Evolutionary conservation across 1,139 yeast species (phyloP).

Genomic region (Pichia sp.): DNA sequence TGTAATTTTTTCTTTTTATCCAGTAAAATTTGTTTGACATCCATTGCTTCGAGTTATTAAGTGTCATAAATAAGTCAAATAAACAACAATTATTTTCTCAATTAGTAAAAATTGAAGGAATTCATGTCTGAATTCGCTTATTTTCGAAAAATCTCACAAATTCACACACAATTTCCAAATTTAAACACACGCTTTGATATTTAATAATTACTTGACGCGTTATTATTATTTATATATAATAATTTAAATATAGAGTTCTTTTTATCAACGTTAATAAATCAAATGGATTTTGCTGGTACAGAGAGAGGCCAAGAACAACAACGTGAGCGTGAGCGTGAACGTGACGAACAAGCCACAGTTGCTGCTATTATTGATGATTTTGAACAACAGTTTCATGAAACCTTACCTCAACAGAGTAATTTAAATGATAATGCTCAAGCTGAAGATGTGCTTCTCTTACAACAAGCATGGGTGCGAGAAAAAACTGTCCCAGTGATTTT

Average conservation of each 20-base stretch:
- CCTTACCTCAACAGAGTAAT: too few species aligned
- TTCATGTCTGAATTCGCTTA: too few species aligned
- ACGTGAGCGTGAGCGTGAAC: conserved; percentile 52
- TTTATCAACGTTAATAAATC: neutral
- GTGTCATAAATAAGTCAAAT: too few species aligned
- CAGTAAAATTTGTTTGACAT: conserved; percentile 27
- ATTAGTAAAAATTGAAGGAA: too few species aligned
- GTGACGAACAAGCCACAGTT: neutral
- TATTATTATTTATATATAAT: too few species aligned
- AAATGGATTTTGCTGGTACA: neutral
- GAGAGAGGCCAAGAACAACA: conserved; percentile 15
- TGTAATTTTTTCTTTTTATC: conserved; percentile 31
- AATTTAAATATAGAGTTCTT: neutral
- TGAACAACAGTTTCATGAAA: conserved; percentile 29
- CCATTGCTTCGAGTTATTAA: neutral
- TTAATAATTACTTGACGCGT: too few species aligned
- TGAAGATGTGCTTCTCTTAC: conserved; percentile 32
- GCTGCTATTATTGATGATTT: conserved; percentile 50
- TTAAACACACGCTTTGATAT: too few species aligned
- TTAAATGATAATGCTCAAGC: neutral
- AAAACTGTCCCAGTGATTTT: conserved; percentile 78
- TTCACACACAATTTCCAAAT: too few species aligned
- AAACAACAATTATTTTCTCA: too few species aligned
- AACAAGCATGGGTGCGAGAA: conserved; percentile 76
- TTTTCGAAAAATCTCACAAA: too few species aligned